These are phyloP conservation scores for Globisporangium megalacanthum DNA, from an alignment of 352 stramenopile genomes.

Conservation along the genomic window DNA sequence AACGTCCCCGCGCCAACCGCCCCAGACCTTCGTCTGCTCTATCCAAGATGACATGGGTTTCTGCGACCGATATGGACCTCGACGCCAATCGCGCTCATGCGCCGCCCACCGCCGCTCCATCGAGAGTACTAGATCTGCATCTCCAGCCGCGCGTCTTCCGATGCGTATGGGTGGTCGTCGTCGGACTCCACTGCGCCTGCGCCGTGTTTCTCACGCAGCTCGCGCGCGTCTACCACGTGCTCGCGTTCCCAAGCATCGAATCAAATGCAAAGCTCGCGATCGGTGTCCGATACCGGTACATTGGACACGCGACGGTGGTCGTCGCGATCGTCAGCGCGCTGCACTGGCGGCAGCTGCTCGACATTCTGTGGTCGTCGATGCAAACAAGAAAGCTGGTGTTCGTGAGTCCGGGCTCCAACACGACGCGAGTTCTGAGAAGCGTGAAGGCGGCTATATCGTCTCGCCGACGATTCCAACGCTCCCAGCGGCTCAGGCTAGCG, in stretches of 20 bases:
- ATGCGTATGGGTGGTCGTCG: background rate
- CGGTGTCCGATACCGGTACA: constrained; percentile 1
- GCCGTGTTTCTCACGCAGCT: constrained; percentile 6
- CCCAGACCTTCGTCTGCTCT: too few relatives aligned
- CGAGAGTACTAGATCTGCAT: too few relatives aligned
- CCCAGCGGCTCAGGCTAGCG: background rate
- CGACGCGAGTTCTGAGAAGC: background rate
- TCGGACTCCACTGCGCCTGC: background rate
- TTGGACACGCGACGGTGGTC: background rate
- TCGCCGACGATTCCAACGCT: background rate
- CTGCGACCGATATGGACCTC: too few relatives aligned
- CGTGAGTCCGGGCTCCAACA: background rate
- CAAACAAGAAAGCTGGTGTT: background rate
- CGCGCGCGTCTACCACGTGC: background rate
- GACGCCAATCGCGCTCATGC: too few relatives aligned
- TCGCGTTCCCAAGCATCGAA: background rate
- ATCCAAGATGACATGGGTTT: too few relatives aligned
- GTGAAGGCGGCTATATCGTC: background rate
- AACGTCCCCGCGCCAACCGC: too few relatives aligned
- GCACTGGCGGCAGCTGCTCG: constrained; percentile 5
- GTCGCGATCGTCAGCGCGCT: background rate
- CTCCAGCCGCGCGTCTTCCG: background rate
- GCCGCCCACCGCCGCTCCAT: too few relatives aligned
- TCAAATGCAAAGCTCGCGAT: background rate
- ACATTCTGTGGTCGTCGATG: background rate